Evolutionary conservation across 2,329 filamentous ascomycete genomes (phyloP).

Genomic region (Aureobasidium pullulans): DNA sequence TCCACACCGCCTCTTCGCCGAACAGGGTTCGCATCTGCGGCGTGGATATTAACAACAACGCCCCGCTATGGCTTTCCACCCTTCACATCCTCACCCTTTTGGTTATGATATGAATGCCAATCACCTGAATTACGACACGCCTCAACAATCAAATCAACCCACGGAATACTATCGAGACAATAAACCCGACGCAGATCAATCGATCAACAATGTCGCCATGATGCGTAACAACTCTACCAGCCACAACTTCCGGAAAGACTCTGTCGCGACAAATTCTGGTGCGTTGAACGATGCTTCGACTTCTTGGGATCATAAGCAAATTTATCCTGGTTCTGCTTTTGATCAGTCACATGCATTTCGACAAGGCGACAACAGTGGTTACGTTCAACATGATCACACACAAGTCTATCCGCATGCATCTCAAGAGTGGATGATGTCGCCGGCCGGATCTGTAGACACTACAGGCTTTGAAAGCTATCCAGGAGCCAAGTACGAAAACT

Average conservation of each 20-base stretch:
- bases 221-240: slow-evolving; percentile 19
- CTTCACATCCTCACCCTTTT: slow-evolving; percentile 1
- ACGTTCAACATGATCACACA: slow-evolving; percentile 4
- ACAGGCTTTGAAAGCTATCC: slow-evolving; percentile 63
- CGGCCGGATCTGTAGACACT: slow-evolving; percentile 67
- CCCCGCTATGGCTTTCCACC: slow-evolving; percentile 4
- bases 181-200: not conserved
- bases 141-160: not conserved
- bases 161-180: not conserved
- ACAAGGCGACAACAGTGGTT: slow-evolving; percentile 4
- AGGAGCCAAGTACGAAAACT: slow-evolving; percentile 40
- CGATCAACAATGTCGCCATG: slow-evolving; percentile 20
- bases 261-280: slow-evolving; percentile 26
- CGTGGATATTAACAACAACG: not conserved
- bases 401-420: not conserved
- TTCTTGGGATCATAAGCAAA: slow-evolving; percentile 24
- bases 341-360: slow-evolving; percentile 9
- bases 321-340: slow-evolving; percentile 18
- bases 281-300: slow-evolving; percentile 22
- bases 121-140: not conserved
- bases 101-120: slow-evolving; percentile 4
- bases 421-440: slow-evolving; percentile 15
- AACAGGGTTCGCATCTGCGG: not conserved
- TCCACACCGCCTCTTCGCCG: slow-evolving; percentile 1
- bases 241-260: slow-evolving; percentile 25